Percentiles rank a stretch among this genome's conserved stretches.
These are phyloP conservation scores for Salvia splendens DNA, from an alignment of 257 asterid genomes.

Conservation along the genomic window DNA sequence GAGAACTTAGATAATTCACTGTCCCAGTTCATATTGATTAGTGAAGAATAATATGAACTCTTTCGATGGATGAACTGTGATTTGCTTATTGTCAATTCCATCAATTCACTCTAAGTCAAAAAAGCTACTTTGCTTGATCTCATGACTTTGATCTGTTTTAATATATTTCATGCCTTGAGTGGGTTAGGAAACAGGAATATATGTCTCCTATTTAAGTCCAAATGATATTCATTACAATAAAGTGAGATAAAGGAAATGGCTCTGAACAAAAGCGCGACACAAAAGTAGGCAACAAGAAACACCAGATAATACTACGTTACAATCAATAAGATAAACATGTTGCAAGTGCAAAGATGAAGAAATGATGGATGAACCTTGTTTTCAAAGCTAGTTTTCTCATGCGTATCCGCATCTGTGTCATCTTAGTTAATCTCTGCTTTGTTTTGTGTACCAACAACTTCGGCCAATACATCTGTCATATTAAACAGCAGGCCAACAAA, in stretches of 20 bases:
- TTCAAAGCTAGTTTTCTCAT: constrained; percentile 96
- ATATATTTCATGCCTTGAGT: background rate
- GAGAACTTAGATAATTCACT: background rate
- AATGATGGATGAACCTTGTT: constrained; percentile 58
- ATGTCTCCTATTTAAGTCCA: background rate
- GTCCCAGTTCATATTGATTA: background rate
- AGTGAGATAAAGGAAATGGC: background rate
- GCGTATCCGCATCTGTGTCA: constrained; percentile 98
- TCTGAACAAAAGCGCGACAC: background rate
- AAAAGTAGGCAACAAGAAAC: background rate
- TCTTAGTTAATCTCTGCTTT: constrained; percentile 90
- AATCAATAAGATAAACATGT: background rate
- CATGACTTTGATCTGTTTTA: background rate
- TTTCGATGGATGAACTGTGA: background rate
- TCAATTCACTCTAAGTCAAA: background rate
- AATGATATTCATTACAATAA: background rate
- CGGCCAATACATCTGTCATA: constrained; percentile 83
- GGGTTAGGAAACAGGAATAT: background rate
- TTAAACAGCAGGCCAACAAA: constrained; percentile 12
- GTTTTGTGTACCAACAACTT: constrained; percentile 84
- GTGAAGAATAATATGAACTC: background rate
- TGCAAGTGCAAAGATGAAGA: background rate
- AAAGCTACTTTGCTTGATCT: background rate
- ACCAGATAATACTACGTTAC: background rate
- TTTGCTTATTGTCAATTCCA: background rate